Evolutionary conservation across 2,329 filamentous ascomycete genomes (phyloP), one percentile per base, ranked within the genome.

Genomic region (Cordyceps cateniannulata): DNA sequence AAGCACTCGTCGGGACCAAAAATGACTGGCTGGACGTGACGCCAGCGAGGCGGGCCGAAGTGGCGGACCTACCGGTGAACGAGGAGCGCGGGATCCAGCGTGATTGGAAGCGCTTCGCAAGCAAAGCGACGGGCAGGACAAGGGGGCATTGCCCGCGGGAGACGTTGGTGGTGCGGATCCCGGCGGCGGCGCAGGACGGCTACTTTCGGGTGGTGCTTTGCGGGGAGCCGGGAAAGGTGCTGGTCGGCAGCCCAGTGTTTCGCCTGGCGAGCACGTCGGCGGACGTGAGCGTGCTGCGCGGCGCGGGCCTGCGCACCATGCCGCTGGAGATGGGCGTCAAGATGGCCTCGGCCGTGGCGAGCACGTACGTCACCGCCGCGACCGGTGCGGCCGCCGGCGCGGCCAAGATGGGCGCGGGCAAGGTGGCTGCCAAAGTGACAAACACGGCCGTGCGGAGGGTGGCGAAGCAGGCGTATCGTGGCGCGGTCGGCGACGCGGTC

Each of bases 191-290:
- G 0, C 76, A 77, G 0, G 87, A 90, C 69, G 87, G 87, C 0
- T 90, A 90, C 67, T 86, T 89, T 60, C 83, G 87, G 12, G 74
- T 90, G 5, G 81, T 89, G 0, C 75, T 90, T 9, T 89, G 85
- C 63, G 71, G 76, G 0, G 82, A 78, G 0, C 69, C 73, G 0
- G 66, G 68, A 65, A 86, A 83, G 65, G 76, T 82, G 0, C 77
- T 90, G 0, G 89, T 86, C 62, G 79, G 81, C 0, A 88, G 85
- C 63, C 87, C 87, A 0, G 81, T 88, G 0, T 90, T 90, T 65
- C 80, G 87, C 18, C 76, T 90, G n/a, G 81, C 87, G 2, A 89
- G 86, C 63, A 84, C 84, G 0, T 87, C 85, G 0, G 77, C 79
- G 0, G 85, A 85, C 62, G 76, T 81, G 0, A 85, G 83, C 66